Evolutionary conservation across 208 protist species (phyloP).

Genomic region (Acanthamoeba quina): DNA sequence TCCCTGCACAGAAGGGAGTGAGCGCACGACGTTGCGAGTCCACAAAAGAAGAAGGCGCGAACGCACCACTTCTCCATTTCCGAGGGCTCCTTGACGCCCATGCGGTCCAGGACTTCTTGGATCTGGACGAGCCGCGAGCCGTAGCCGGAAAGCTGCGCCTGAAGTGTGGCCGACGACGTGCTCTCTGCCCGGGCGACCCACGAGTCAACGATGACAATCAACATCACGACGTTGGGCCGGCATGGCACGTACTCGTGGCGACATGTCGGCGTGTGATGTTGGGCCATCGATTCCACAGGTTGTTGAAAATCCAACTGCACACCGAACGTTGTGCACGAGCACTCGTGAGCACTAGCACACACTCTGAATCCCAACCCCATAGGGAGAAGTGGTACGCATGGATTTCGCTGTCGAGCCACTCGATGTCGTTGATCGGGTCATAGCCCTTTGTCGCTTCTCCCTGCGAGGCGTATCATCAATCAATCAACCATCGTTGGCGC

Average conservation of each 20-base stretch:
- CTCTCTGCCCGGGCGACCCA: conserved; percentile 48
- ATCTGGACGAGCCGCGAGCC: conserved; percentile 75
- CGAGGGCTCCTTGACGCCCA: conserved; percentile 75
- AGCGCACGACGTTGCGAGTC: neutral
- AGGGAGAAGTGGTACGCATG: conserved; percentile 66
- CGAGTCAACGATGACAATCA: neutral
- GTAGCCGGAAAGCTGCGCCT: conserved; percentile 82
- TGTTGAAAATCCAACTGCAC: conserved; percentile 82
- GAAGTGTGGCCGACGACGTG: conserved; percentile 72
- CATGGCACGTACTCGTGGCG: conserved; percentile 60
- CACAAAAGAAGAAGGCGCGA: neutral
- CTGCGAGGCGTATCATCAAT: neutral
- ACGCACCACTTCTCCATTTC: conserved; percentile 76
- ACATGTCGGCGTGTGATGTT: conserved; percentile 77
- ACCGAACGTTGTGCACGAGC: neutral
- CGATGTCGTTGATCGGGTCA: conserved; percentile 84
- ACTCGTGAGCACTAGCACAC: neutral
- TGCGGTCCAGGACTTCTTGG: conserved; percentile 66
- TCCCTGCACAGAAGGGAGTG: neutral
- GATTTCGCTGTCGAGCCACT: conserved; percentile 85
- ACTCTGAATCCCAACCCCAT: neutral
- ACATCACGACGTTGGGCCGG: neutral
- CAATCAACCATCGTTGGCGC: too few relatives aligned
- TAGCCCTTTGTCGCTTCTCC: conserved; percentile 80
- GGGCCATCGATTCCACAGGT: conserved; percentile 80